These are phyloP conservation scores for Skeletonema costatum DNA, from an alignment of 108 stramenopile species.

Conservation along the genomic window DNA sequence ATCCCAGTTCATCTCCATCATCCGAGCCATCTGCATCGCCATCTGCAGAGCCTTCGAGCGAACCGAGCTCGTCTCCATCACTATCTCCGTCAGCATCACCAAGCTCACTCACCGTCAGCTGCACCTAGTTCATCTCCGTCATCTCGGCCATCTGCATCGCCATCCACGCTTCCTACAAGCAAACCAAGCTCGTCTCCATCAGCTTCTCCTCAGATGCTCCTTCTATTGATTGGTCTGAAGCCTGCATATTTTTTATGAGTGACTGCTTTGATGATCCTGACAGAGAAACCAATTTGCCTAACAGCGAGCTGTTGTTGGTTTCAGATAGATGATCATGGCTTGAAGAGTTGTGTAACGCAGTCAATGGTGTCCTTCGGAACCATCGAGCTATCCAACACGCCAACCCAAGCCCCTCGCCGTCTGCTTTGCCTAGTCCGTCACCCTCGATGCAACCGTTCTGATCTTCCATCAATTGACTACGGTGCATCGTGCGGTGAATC, in stretches of 20 bases:
- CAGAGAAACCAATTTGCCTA: no score
- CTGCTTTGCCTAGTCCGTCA: no score
- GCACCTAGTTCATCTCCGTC: not conserved
- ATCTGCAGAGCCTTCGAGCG: not conserved
- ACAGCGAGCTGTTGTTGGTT: not conserved
- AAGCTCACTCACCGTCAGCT: not conserved
- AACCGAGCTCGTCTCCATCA: not conserved
- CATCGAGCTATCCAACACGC: not conserved
- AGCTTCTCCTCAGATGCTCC: no score
- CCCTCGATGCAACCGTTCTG: no score
- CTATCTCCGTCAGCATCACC: not conserved
- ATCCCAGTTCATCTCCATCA: not conserved
- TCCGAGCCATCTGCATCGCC: not conserved
- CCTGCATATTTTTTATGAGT: no score
- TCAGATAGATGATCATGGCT: not conserved
- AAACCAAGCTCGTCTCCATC: no score
- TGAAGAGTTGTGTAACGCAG: not conserved
- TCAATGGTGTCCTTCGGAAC: not conserved
- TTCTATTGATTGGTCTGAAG: no score
- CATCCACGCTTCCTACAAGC: no score
- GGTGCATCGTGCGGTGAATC: no score
- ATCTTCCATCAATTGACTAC: not conserved
- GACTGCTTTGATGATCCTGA: no score
- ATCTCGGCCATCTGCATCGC: no score
- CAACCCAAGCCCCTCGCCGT: no score